Conservation (phyloP, 2,329 filamentous ascomycete genomes). For the Fusarium incarnatum region DNA sequence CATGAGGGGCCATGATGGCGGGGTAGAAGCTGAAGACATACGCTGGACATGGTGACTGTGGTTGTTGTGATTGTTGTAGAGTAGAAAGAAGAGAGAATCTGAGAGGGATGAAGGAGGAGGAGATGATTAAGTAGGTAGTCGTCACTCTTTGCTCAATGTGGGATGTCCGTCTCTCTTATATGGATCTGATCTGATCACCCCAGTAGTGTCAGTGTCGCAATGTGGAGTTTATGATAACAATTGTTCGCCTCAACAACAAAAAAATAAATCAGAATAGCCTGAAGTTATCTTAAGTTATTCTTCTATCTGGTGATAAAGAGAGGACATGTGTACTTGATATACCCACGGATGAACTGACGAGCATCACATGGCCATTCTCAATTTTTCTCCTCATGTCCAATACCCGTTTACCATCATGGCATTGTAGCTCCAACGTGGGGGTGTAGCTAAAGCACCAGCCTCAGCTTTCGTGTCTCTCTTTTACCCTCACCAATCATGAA, state of each 20-base stretch:
- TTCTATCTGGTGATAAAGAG: constrained; percentile 39
- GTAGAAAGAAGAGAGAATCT: neutral
- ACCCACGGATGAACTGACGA: constrained; percentile 34
- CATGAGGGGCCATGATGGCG: constrained; percentile 36
- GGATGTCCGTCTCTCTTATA: constrained; percentile 37
- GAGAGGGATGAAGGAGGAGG: neutral
- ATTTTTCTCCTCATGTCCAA: neutral
- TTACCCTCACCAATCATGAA: constrained; percentile 38
- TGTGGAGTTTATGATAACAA: constrained; percentile 30
- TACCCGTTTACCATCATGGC: constrained; percentile 12
- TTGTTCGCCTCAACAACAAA: constrained; percentile 3
- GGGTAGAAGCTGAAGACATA: constrained; percentile 25
- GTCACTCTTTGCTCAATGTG: constrained; percentile 6
- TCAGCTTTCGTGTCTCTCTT: neutral
- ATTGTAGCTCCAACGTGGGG: neutral
- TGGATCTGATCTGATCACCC: constrained; percentile 18
- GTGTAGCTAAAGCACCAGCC: neutral
- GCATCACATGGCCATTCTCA: constrained; percentile 25
- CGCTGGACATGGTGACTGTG: constrained; percentile 43
- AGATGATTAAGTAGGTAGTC: constrained; percentile 14
- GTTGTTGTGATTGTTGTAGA: constrained; percentile 11
- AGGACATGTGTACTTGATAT: constrained; percentile 37
- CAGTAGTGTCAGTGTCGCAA: constrained; percentile 1
- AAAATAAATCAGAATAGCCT: constrained; percentile 17
- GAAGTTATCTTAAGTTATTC: constrained; percentile 25